phyloP scores from a whole-genome alignment of 768 basidiomycete genomes.

The Scleroderma citrinum region DNA sequence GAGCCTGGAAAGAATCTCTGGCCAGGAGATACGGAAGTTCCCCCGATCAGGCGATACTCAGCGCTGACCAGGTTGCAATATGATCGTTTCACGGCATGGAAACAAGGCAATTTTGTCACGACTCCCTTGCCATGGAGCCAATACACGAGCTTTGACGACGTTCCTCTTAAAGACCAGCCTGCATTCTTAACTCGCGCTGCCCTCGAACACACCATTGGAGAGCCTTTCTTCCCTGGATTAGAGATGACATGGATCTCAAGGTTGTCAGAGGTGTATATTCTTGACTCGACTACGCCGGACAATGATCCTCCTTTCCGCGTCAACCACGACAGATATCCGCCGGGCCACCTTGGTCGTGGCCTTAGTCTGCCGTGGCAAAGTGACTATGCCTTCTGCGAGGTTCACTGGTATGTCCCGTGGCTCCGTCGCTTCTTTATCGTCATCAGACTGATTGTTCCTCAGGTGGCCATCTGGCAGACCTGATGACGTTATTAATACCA shows the following conservation, averaged over 20 bases:
- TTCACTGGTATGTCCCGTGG: constrained; percentile 22
- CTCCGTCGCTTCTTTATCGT: not conserved
- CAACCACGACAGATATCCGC: constrained; percentile 11
- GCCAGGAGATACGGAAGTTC: not conserved
- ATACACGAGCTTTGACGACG: constrained; percentile 13
- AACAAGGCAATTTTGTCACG: too few relatives aligned
- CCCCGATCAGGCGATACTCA: constrained; percentile 9
- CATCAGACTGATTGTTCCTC: not conserved
- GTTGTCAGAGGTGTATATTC: constrained; percentile 13
- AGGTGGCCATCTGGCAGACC: constrained; percentile 8
- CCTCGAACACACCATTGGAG: constrained; percentile 28
- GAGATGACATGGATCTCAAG: constrained; percentile 30
- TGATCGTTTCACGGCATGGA: too few relatives aligned
- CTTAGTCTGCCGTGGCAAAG: constrained; percentile 34
- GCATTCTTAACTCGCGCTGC: constrained; percentile 20
- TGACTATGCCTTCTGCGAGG: constrained; percentile 28
- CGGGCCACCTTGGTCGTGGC: constrained; percentile 26
- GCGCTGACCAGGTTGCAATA: too few relatives aligned
- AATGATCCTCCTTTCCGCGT: constrained; percentile 22
- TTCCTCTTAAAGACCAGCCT: constrained; percentile 16
- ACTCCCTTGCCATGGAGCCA: not conserved
- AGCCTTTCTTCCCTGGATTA: constrained; percentile 31
- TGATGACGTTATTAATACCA: constrained; percentile 6
- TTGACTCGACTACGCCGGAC: not conserved
- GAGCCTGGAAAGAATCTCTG: constrained; percentile 8